phyloP scores from a whole-genome alignment of 2,329 filamentous ascomycete genomes.

The Aspergillus latus region DNA sequence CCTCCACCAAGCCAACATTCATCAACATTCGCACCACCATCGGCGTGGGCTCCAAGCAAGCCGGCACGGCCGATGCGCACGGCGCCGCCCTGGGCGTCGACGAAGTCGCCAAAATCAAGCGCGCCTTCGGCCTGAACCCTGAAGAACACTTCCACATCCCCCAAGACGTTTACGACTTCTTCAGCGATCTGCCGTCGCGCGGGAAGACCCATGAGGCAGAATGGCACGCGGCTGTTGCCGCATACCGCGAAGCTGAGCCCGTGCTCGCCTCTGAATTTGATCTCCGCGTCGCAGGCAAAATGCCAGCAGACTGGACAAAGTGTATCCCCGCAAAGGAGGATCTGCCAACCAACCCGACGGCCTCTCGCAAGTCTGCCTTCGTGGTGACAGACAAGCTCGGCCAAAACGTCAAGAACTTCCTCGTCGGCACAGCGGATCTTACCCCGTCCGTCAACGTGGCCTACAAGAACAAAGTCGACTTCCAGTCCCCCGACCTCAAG shows the following conservation, averaged over 20 bases:
- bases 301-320: slow-evolving; percentile 14
- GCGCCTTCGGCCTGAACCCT: slow-evolving; percentile 2
- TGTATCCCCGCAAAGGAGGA: slow-evolving; percentile 21
- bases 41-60: slow-evolving; percentile 41
- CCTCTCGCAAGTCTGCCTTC: slow-evolving; percentile 12
- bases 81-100: slow-evolving; percentile 10
- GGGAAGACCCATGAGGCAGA: slow-evolving; percentile 2
- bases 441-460: slow-evolving; percentile 11
- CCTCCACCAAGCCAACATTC: slow-evolving; percentile 53
- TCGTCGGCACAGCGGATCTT: slow-evolving; percentile 12
- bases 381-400: slow-evolving; percentile 6
- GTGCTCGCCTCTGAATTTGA: slow-evolving; percentile 11
- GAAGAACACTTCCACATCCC: slow-evolving; percentile 14
- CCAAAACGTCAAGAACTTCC: slow-evolving; percentile 3
- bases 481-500: slow-evolving; percentile 15
- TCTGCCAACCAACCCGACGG: background rate
- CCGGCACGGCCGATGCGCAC: slow-evolving; percentile 12
- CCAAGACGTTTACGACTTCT: slow-evolving; percentile 16
- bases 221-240: slow-evolving; percentile 2
- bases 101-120: slow-evolving; percentile 11
- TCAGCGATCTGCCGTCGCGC: slow-evolving; percentile 2
- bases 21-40: slow-evolving; percentile 58
- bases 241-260: slow-evolving; percentile 5
- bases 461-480: slow-evolving; percentile 16
- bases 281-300: slow-evolving; percentile 13